These are phyloP conservation scores for Aspergillus brunneoviolaceus DNA, from an alignment of 2,329 filamentous ascomycete genomes.

Conservation along the genomic window DNA sequence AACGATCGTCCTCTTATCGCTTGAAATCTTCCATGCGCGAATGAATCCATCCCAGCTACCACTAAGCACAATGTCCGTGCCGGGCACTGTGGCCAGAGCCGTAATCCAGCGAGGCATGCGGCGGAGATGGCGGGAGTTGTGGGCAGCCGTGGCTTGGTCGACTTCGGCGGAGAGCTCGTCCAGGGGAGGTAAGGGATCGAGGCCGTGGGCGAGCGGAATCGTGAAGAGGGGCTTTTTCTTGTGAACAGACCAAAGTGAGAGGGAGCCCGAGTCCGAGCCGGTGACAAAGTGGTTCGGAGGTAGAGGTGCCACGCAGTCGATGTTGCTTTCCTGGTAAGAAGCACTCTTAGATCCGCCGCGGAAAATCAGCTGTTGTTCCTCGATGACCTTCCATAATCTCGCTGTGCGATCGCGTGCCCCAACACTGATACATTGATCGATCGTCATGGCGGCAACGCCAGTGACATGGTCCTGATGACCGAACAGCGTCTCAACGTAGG, in stretches of 20 bases:
- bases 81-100: slow-evolving; percentile 79
- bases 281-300: slow-evolving; percentile 89
- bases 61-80: slow-evolving; percentile 83
- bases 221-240: slow-evolving; percentile 94
- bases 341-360: slow-evolving; percentile 65
- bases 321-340: slow-evolving; percentile 71
- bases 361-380: slow-evolving; percentile 94
- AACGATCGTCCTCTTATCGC: slow-evolving; percentile 79
- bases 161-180: slow-evolving; percentile 74
- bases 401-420: slow-evolving; percentile 89
- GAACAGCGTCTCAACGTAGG: slow-evolving; percentile 93
- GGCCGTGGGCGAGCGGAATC: slow-evolving; percentile 76
- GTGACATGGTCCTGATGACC: slow-evolving; percentile 91
- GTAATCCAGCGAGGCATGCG: slow-evolving; percentile 83
- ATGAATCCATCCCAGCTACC: slow-evolving; percentile 94
- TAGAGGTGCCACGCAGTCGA: slow-evolving; percentile 90
- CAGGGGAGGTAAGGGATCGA: slow-evolving; percentile 69
- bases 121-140: slow-evolving; percentile 48
- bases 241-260: slow-evolving; percentile 82
- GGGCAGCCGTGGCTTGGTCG: slow-evolving; percentile 53
- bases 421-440: slow-evolving; percentile 87
- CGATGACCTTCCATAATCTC: slow-evolving; percentile 90
- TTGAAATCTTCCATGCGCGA: slow-evolving; percentile 78
- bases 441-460: slow-evolving; percentile 76
- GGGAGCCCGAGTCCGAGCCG: slow-evolving; percentile 83